These are phyloP conservation scores for Myxozyma melibiosi DNA, from an alignment of 805 yeast genomes.

Conservation along the genomic window DNA sequence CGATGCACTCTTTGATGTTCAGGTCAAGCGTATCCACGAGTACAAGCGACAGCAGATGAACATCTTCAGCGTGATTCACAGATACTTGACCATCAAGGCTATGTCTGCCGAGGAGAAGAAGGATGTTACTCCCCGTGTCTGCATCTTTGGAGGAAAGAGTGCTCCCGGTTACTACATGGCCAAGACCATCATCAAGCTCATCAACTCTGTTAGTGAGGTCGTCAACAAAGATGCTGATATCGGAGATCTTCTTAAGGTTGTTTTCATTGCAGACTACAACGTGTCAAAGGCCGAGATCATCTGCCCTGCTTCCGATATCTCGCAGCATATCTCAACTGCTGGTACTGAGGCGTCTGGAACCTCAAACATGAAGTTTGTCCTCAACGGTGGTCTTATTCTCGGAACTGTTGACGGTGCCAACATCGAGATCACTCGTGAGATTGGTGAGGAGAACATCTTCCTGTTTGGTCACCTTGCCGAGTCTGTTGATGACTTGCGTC, in stretches of 20 bases:
- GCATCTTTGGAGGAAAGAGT: conserved; percentile 89
- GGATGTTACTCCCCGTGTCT: conserved; percentile 71
- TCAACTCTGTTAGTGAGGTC: conserved; percentile 78
- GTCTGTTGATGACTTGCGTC: conserved; percentile 82
- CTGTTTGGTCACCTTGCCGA: conserved; percentile 89
- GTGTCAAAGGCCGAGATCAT: conserved; percentile 93
- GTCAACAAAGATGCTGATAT: conserved; percentile 77
- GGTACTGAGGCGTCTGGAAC: conserved; percentile 98
- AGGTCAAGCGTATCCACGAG: conserved; percentile 93
- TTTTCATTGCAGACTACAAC: conserved; percentile 87
- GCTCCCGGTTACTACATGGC: conserved; percentile 99
- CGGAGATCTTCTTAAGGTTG: conserved; percentile 78
- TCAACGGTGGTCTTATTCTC: conserved; percentile 90
- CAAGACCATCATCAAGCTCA: conserved; percentile 80
- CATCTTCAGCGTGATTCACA: conserved; percentile 82
- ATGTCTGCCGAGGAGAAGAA: conserved; percentile 63
- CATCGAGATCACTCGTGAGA: conserved; percentile 90
- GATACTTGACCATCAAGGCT: conserved; percentile 76
- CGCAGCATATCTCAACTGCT: conserved; percentile 94
- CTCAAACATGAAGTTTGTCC: conserved; percentile 91
- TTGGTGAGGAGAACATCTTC: conserved; percentile 91
- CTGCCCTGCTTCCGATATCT: conserved; percentile 84
- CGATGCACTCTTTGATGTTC: conserved; percentile 80
- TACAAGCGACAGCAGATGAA: conserved; percentile 94
- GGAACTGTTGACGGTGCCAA: conserved; percentile 98